Evolutionary conservation across 1,284 basidiomycete species (phyloP).

Genomic region (Filobasidium uniguttulatum): DNA sequence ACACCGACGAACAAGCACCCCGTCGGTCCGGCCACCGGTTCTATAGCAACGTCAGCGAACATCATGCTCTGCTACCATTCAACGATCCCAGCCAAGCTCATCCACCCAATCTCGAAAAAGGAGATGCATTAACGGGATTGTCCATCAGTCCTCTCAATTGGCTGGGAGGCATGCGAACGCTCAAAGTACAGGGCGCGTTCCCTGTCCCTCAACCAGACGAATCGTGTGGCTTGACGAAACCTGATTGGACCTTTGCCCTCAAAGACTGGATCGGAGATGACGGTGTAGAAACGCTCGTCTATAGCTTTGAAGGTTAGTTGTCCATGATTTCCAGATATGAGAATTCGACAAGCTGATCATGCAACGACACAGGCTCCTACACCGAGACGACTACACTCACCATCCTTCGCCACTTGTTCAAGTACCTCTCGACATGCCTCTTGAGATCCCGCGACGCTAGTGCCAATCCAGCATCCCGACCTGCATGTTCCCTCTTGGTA

Average conservation of each 20-base stretch:
- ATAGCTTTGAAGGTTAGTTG: slow-evolving; percentile 11
- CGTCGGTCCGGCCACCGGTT: neutral
- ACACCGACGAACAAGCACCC: too few relatives aligned
- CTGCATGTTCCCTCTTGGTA: slow-evolving; percentile 8
- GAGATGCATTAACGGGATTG: neutral
- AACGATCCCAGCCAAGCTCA: neutral
- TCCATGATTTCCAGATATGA: neutral
- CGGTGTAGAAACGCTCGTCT: slow-evolving; percentile 9
- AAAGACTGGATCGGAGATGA: slow-evolving; percentile 9
- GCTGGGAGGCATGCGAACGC: neutral
- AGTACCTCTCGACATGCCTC: slow-evolving; percentile 5
- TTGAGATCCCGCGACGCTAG: neutral
- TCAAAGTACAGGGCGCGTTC: slow-evolving; percentile 5
- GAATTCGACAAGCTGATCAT: too few relatives aligned
- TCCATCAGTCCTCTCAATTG: neutral
- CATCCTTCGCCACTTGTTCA: slow-evolving; percentile 9
- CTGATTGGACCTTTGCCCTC: slow-evolving; percentile 11
- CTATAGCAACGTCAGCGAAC: neutral
- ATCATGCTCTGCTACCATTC: neutral
- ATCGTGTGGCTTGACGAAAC: slow-evolving; percentile 2
- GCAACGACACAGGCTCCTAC: slow-evolving; percentile 7
- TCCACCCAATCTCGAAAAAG: neutral
- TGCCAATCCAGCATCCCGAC: too few relatives aligned
- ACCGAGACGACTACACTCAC: slow-evolving; percentile 1
- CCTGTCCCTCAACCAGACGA: slow-evolving; percentile 5